Evolutionary conservation across 225 moss, liverwort and hornwort species (phyloP), one percentile per base, ranked within the genome.

Genomic region (Bryoerythrophyllum caledonicum): DNA sequence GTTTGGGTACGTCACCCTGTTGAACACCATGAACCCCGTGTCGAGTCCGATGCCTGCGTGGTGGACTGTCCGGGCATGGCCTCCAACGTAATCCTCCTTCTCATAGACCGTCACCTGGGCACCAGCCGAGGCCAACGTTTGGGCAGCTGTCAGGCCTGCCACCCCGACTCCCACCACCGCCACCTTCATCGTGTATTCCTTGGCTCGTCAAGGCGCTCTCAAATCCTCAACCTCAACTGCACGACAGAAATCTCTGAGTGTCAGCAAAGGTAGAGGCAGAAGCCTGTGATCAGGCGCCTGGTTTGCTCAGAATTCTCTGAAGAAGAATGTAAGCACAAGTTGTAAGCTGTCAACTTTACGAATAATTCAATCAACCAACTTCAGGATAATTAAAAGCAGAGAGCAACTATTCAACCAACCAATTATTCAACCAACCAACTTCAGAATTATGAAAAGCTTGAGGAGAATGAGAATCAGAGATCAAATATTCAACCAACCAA

Each of bases 1-100:
- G 79, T 99, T 84, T 3, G 99, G 90, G 30, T 99, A 99, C 4
- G 95, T 90, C 67, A 99, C 86, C 75, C 79, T 64, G 70, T 89
- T 89, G 68, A 83, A 87, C 63, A 99, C 90, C 93, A 99, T 97
- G 78, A 99, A 99, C 24, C 95, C 97, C 7, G 86, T 72, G 60
- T 99, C 97, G 8, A 99, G 81, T 1, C 82, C 86, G 0, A 89
- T 68, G 65, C 93, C 90, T 55, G 79, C 90, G 52, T 86, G 79
- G 59, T 88, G 79, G 37, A 91, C 2, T 8, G 97, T 95, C 70
- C 86, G 74, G 54, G 95, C 79, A 79, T 99, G 97, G 20, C 93
- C 93, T n/a, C 93, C 93, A 69, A 93, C 76, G 76, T 80, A 87
- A 27, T 73, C 73, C 23, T 91, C 91, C 34, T 72, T 88, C 73